phyloP scores from a whole-genome alignment of 139 green algal genomes.

The Ulvella scutata region DNA sequence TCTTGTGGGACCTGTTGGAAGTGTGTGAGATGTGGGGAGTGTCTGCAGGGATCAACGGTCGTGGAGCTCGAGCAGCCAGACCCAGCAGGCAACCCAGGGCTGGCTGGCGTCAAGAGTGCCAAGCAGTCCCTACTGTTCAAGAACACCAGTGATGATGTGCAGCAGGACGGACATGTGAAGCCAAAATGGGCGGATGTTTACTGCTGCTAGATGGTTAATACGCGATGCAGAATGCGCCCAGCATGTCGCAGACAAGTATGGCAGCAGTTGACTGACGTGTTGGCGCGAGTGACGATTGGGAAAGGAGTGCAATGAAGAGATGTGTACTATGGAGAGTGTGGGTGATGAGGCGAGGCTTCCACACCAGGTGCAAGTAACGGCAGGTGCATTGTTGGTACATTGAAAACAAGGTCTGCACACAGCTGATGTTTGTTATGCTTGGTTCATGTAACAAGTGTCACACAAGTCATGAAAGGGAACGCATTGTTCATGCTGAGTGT shows the following conservation, averaged over 20 bases:
- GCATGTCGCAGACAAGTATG: background rate
- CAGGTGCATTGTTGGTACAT: background rate
- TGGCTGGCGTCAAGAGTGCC: background rate
- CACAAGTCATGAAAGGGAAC: too few relatives aligned
- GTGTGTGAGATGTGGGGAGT: too few relatives aligned
- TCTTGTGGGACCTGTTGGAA: too few relatives aligned
- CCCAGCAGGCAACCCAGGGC: background rate
- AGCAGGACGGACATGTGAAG: background rate
- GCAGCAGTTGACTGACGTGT: background rate
- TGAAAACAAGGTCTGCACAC: too few relatives aligned
- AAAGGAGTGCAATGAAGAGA: background rate
- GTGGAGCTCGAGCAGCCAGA: background rate
- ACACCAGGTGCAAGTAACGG: background rate
- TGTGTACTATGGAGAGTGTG: background rate
- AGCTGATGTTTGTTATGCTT: too few relatives aligned
- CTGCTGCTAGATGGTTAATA: background rate
- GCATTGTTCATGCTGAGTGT: too few relatives aligned
- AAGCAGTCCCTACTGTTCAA: background rate
- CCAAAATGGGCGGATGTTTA: slow-evolving; percentile 1
- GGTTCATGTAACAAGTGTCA: too few relatives aligned
- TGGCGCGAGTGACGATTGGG: background rate
- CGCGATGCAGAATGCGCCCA: too few relatives aligned
- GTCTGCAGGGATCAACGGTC: background rate
- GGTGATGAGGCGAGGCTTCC: too few relatives aligned
- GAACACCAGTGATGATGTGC: background rate